Percentiles rank a stretch among this genome's conserved stretches.
Conservation (phyloP, 2,329 filamentous ascomycete species). For the Teratosphaeria gauchensis region DNA sequence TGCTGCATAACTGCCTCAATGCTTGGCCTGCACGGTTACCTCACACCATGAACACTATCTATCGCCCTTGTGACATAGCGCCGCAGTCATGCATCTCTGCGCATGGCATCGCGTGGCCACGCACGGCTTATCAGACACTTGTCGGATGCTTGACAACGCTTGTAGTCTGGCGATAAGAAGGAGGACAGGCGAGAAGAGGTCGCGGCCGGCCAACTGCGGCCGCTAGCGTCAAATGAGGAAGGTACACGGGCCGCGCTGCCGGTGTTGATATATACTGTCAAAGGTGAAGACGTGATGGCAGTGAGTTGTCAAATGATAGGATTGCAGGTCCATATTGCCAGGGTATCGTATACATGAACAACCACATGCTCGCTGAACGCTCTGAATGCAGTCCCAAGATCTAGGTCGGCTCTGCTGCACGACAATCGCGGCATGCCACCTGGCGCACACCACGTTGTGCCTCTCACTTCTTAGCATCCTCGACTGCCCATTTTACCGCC, state of each 20-base stretch:
- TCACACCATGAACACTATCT: background rate
- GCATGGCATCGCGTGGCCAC: background rate
- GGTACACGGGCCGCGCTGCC: background rate
- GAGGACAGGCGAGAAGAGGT: background rate
- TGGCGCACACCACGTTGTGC: too few species aligned
- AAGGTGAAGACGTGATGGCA: too few species aligned
- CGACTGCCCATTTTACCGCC: constrained; percentile 68
- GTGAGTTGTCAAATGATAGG: background rate
- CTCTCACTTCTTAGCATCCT: constrained; percentile 31
- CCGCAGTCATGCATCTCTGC: background rate
- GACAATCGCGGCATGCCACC: background rate
- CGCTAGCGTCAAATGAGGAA: background rate
- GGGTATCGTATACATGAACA: background rate
- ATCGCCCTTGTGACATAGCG: background rate
- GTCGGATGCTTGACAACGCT: background rate
- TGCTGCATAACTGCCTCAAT: background rate
- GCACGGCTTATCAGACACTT: background rate
- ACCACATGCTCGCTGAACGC: background rate
- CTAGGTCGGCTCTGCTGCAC: background rate
- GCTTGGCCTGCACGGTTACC: background rate
- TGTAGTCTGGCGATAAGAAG: background rate
- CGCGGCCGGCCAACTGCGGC: background rate
- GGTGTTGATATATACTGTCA: too few species aligned
- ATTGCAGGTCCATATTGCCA: background rate
- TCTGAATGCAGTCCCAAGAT: background rate